Percentiles rank a stretch among this genome's conserved stretches.
Conservation (phyloP, 768 basidiomycete genomes). For the Thelephora ganbajun region DNA sequence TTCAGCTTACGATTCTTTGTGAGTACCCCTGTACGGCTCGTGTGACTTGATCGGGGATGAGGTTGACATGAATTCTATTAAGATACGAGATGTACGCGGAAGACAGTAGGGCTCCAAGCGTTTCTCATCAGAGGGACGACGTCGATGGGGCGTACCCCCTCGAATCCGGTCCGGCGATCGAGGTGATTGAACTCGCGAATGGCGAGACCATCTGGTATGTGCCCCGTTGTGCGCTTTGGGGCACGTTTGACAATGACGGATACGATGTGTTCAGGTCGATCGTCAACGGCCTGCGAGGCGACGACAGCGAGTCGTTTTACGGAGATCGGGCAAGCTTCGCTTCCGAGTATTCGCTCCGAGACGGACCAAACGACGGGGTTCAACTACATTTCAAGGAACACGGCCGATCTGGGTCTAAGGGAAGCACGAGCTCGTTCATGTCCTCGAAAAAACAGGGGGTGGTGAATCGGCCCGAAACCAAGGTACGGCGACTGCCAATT, state of each 20-base stretch:
- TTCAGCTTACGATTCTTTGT: constrained; percentile 71
- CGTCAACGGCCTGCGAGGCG: constrained; percentile 71
- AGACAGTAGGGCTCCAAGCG: constrained; percentile 29
- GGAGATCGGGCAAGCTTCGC: constrained; percentile 55
- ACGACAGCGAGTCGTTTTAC: constrained; percentile 57
- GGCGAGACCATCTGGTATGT: constrained; percentile 77
- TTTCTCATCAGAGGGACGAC: constrained; percentile 13
- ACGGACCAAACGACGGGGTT: constrained; percentile 40
- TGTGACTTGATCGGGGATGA: constrained; percentile 1
- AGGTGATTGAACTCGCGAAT: constrained; percentile 75
- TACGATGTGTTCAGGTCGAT: constrained; percentile 42
- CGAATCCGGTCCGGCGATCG: constrained; percentile 44
- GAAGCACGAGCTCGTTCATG: constrained; percentile 42
- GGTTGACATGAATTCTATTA: constrained; percentile 10
- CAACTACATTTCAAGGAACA: constrained; percentile 74
- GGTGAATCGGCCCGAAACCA: constrained; percentile 66
- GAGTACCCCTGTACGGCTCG: constrained; percentile 20
- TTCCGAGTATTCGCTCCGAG: constrained; percentile 52
- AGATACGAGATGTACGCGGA: constrained; percentile 76
- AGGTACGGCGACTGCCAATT: constrained; percentile 30
- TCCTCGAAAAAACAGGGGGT: constrained; percentile 48
- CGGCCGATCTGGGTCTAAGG: constrained; percentile 46
- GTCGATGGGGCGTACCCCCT: constrained; percentile 13
- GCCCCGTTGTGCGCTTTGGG: background rate
- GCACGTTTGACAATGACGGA: constrained; percentile 5